Evolutionary conservation across 2,329 filamentous ascomycete genomes (phyloP).

Genomic region (Fusarium pseudocircinatum): DNA sequence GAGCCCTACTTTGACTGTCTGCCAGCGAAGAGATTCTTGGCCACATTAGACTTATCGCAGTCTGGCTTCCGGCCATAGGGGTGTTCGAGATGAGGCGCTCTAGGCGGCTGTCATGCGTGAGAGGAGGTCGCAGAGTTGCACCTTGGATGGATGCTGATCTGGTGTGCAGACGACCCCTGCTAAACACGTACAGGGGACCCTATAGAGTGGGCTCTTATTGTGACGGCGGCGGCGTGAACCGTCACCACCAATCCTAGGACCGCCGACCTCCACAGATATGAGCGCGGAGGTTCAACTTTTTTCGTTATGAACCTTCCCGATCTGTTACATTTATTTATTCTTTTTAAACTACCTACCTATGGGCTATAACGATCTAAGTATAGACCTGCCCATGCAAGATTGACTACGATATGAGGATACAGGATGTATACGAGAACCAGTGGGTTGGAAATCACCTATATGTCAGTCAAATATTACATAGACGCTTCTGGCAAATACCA

Average conservation of each 20-base stretch:
- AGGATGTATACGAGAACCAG: constrained; percentile 35
- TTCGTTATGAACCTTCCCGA: constrained; percentile 13
- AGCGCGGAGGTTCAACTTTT: constrained; percentile 1
- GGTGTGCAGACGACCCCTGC: constrained; percentile 19
- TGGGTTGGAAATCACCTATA: constrained; percentile 33
- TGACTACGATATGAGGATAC: constrained; percentile 33
- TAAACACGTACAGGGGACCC: constrained; percentile 13
- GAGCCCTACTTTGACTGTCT: constrained; percentile 1
- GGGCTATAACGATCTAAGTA: constrained; percentile 25
- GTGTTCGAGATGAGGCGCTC: neutral
- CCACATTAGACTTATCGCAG: neutral
- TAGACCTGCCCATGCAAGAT: constrained; percentile 26
- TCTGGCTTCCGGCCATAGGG: neutral
- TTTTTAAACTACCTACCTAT: neutral
- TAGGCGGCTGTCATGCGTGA: neutral
- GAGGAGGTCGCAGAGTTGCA: neutral
- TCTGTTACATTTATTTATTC: neutral
- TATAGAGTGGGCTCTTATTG: constrained; percentile 30
- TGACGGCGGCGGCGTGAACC: constrained; percentile 25
- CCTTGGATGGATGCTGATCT: constrained; percentile 28
- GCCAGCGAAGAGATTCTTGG: constrained; percentile 9
- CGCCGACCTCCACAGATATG: constrained; percentile 8
- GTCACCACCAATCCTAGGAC: constrained; percentile 7
- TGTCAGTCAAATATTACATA: constrained; percentile 33
- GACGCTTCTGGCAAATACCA: constrained; percentile 18